phyloP scores from a whole-genome alignment of 1,284 basidiomycete genomes.

The Ceraceosorus guamensis region DNA sequence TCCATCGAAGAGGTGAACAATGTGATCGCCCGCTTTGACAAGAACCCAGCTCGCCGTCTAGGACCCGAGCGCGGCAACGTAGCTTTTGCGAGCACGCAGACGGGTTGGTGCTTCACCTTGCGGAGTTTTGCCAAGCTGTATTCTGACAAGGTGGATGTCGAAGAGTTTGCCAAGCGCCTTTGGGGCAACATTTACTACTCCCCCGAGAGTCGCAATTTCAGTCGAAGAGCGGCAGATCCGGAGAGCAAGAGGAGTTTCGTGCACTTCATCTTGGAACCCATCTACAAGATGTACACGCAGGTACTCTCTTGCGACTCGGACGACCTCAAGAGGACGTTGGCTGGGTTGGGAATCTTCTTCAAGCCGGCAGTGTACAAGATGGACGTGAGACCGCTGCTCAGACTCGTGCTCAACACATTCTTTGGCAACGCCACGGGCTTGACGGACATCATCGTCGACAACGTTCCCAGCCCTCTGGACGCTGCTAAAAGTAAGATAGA shows the following conservation, averaged over 20 bases:
- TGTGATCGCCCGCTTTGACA: conserved; percentile 66
- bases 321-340: conserved; percentile 71
- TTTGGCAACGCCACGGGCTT: conserved; percentile 78
- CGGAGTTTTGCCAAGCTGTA: conserved; percentile 94
- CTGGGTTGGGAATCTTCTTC: conserved; percentile 70
- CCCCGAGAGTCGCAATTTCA: conserved; percentile 72
- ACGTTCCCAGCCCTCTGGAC: conserved; percentile 75
- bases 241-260: conserved; percentile 82
- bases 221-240: conserved; percentile 70
- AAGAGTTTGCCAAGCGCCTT: conserved; percentile 68
- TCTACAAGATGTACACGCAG: conserved; percentile 93
- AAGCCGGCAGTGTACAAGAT: conserved; percentile 95
- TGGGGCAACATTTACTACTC: conserved; percentile 99
- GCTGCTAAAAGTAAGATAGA: conserved; percentile 65
- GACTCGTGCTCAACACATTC: conserved; percentile 89
- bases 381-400: conserved; percentile 88
- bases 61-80: conserved; percentile 95
- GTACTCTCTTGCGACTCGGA: conserved; percentile 88
- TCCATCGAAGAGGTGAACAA: conserved; percentile 98
- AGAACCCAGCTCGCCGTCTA: conserved; percentile 74
- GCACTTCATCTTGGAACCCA: conserved; percentile 89
- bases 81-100: conserved; percentile 90
- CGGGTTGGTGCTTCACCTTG: conserved; percentile 96
- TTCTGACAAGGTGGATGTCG: conserved; percentile 65
- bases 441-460: conserved; percentile 81